A percentile compares a stretch with the other conserved stretches of the same genome.
phyloP scores from a whole-genome alignment of 352 stramenopile genomes.

The Pythium oligandrum region DNA sequence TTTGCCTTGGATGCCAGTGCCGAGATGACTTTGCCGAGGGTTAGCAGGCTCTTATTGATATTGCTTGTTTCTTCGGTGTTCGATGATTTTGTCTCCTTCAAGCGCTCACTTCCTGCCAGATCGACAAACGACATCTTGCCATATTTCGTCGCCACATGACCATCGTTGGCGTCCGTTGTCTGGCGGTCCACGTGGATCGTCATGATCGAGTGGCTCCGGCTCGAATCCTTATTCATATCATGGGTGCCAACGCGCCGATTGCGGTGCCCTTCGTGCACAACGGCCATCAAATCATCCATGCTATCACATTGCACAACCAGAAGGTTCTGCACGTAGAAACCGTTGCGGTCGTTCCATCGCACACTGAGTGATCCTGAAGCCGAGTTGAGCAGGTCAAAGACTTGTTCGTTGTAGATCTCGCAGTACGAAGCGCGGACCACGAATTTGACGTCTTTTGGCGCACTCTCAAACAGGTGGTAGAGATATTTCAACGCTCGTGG shows the following conservation, averaged over 20 bases:
- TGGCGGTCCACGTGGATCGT: conserved; percentile 66
- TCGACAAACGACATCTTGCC: conserved; percentile 84
- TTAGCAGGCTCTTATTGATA: conserved; percentile 83
- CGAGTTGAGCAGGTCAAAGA: conserved; percentile 73
- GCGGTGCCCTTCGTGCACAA: conserved; percentile 69
- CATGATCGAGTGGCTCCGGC: conserved; percentile 72
- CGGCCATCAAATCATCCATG: conserved; percentile 65
- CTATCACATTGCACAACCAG: conserved; percentile 71
- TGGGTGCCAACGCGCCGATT: conserved; percentile 64
- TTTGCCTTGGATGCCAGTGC: conserved; percentile 47
- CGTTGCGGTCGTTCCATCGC: conserved; percentile 64
- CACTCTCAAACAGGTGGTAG: conserved; percentile 40
- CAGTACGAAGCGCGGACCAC: conserved; percentile 70
- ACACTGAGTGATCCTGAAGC: conserved; percentile 54
- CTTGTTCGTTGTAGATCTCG: conserved; percentile 85
- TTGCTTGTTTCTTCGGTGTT: conserved; percentile 76
- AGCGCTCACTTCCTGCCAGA: conserved; percentile 63
- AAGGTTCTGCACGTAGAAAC: conserved; percentile 79
- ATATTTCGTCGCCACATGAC: conserved; percentile 45
- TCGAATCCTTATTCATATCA: conserved; percentile 81
- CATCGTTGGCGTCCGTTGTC: conserved; percentile 42
- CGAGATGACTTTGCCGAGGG: conserved; percentile 82
- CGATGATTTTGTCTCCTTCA: conserved; percentile 68
- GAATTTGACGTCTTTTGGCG: conserved; percentile 46
- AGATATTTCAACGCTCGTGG: conserved; percentile 70